Evolutionary conservation across 2,329 filamentous ascomycete species (phyloP).

Genomic region (Talaromyces atroroseus): DNA sequence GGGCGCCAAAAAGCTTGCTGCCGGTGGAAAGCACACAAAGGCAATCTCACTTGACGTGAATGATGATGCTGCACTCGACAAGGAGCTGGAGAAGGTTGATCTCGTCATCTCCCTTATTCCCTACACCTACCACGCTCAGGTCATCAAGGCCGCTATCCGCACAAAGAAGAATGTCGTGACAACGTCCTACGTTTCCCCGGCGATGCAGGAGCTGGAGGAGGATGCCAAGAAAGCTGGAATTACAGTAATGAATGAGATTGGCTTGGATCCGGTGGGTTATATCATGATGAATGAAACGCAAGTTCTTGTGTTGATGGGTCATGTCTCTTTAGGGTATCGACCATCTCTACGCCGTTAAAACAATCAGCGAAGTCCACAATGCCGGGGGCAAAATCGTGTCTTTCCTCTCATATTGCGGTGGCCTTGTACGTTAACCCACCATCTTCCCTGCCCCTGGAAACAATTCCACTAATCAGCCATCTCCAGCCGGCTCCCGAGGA

Average conservation of each 20-base stretch:
- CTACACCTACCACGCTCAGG: slow-evolving; percentile 80
- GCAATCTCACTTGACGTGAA: slow-evolving; percentile 82
- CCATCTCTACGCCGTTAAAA: slow-evolving; percentile 73
- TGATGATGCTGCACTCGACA: slow-evolving; percentile 70
- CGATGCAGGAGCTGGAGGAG: slow-evolving; percentile 83
- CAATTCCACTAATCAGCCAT: neutral
- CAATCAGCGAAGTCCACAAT: slow-evolving; percentile 72
- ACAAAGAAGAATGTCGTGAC: slow-evolving; percentile 96
- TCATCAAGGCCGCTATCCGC: slow-evolving; percentile 90
- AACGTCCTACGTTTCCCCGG: slow-evolving; percentile 85
- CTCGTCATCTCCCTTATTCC: slow-evolving; percentile 79
- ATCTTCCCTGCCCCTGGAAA: neutral
- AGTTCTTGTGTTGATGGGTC: neutral
- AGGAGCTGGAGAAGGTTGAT: slow-evolving; percentile 72
- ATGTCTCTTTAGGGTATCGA: slow-evolving; percentile 28
- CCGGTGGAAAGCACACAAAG: slow-evolving; percentile 64
- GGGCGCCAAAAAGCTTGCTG: slow-evolving; percentile 67
- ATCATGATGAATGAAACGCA: neutral
- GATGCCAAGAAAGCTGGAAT: slow-evolving; percentile 84
- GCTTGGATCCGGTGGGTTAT: slow-evolving; percentile 44
- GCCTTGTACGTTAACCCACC: slow-evolving; percentile 47
- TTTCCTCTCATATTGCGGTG: slow-evolving; percentile 82
- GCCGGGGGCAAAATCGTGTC: slow-evolving; percentile 77
- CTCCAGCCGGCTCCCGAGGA: slow-evolving; percentile 57
- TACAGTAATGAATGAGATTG: slow-evolving; percentile 97